These are phyloP conservation scores for Clarireedia homoeocarpa DNA, from an alignment of 2,329 filamentous ascomycete genomes.

Conservation along the genomic window DNA sequence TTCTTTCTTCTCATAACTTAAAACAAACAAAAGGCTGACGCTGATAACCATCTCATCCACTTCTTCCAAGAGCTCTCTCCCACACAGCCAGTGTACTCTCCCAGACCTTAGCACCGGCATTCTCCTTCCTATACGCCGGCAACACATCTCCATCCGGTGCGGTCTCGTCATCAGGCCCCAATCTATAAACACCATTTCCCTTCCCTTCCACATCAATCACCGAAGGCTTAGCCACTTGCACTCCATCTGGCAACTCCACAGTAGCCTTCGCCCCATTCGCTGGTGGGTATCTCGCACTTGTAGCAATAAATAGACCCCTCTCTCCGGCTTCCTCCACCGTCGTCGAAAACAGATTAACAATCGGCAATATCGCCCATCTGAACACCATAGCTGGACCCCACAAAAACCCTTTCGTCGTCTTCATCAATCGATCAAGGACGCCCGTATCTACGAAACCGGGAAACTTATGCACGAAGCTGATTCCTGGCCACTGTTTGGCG, in stretches of 20 bases:
- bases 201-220: slow-evolving; percentile 27
- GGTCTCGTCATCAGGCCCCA: slow-evolving; percentile 30
- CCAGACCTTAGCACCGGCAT: slow-evolving; percentile 31
- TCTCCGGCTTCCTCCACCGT: slow-evolving; percentile 32
- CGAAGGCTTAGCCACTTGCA: slow-evolving; percentile 22
- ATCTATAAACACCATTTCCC: slow-evolving; percentile 34
- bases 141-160: slow-evolving; percentile 24
- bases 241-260: slow-evolving; percentile 13
- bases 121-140: slow-evolving; percentile 22
- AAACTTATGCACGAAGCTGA: slow-evolving; percentile 35
- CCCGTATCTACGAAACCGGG: slow-evolving; percentile 29
- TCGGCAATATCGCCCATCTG: slow-evolving; percentile 19
- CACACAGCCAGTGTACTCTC: slow-evolving; percentile 32
- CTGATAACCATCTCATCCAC: not conserved
- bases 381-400: slow-evolving; percentile 16
- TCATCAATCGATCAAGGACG: slow-evolving; percentile 25
- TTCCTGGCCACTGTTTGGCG: slow-evolving; percentile 35
- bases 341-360: slow-evolving; percentile 26
- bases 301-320: slow-evolving; percentile 33
- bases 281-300: slow-evolving; percentile 30
- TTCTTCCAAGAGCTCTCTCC: slow-evolving; percentile 23
- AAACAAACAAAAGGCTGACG: not conserved
- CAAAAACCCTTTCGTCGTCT: slow-evolving; percentile 19
- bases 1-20: not conserved
- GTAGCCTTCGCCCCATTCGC: slow-evolving; percentile 16